Base-by-base conservation (phyloP, 225 moss, liverwort and hornwort genomes). In the Neckera pumila region DNA sequence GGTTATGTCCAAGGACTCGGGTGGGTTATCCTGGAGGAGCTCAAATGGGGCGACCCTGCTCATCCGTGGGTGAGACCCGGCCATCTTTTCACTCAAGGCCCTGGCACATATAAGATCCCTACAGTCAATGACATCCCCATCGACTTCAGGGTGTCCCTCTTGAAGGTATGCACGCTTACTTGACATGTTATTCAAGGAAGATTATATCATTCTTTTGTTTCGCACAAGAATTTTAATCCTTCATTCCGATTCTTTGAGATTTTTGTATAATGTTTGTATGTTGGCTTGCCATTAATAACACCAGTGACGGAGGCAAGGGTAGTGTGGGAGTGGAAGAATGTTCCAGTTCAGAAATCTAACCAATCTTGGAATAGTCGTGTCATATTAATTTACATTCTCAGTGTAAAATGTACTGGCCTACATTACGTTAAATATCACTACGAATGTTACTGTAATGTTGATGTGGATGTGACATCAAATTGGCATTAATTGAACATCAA, bases 41-140 rank as follows among this genome's bases (percentile, higher is more conserved):
- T 99, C 26, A 99, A 99, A 79, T 97, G 97, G 97, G 98, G 98
- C 40, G 98, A 99, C 63, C 71, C 94, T 63, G 98, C 95, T 30
- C 98, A 98, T 92, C 95, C 97, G 36, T 98, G 98, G 98, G 92
- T 96, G 73, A 93, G 88, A 82, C 98, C 96, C 38, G 97, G 98
- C 42, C 94, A 96, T 84, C 89, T 99, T 45, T 99, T 97, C 92
- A 99, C 98, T 60, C 95, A 96, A 89, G 98, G 98, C 72, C 98
- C 97, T 64, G 98, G 98, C 84, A 96, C 95, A 14, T 99, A 99
- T 76, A 99, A 99, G 85, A 93, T 99, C 47, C 98, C 98, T 4
- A 96, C 97, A 11, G 97, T 95, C 70, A 99, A 99, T 64, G 98
- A 99, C 84, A 94, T 97, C 64, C 98, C 98, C 15, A 93, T 96